Percentiles rank a stretch among this genome's conserved stretches.
Evolutionary conservation across 768 basidiomycete genomes (phyloP).

Genomic region (Pholiota molesta): DNA sequence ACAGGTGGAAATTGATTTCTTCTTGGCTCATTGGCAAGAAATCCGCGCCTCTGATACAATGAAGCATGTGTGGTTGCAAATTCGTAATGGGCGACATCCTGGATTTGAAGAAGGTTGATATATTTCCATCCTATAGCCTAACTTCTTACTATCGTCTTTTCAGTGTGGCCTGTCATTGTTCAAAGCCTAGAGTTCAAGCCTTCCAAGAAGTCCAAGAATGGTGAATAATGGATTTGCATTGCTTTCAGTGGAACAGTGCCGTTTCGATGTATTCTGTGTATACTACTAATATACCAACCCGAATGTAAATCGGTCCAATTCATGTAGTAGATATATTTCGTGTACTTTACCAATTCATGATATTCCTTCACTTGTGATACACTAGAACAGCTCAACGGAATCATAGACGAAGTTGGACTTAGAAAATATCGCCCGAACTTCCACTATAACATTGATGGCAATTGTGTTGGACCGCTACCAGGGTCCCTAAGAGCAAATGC

Average conservation of each 20-base stretch:
- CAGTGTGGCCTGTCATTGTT: conserved; percentile 72
- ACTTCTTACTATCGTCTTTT: background rate
- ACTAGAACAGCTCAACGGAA: conserved; percentile 42
- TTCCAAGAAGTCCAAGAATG: conserved; percentile 10
- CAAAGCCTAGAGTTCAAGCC: conserved; percentile 65
- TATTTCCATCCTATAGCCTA: background rate
- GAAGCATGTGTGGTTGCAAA: conserved; percentile 84
- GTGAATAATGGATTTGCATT: background rate
- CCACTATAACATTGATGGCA: conserved; percentile 46
- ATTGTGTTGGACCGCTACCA: conserved; percentile 47
- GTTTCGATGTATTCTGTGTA: background rate
- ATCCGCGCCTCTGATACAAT: conserved; percentile 85
- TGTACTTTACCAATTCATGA: background rate
- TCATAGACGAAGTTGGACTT: conserved; percentile 49
- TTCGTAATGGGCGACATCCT: conserved; percentile 79
- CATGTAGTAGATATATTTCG: background rate
- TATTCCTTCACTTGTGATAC: background rate
- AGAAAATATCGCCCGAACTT: conserved; percentile 46
- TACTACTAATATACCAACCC: background rate
- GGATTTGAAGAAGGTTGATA: conserved; percentile 81
- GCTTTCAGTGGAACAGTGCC: background rate
- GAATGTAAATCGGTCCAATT: background rate
- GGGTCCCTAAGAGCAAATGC: conserved; percentile 23
- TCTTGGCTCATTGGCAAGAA: conserved; percentile 80
- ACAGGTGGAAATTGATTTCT: conserved; percentile 73